These are phyloP conservation scores for Skeletonema menzelii DNA, from an alignment of 108 stramenopile species.

Conservation along the genomic window DNA sequence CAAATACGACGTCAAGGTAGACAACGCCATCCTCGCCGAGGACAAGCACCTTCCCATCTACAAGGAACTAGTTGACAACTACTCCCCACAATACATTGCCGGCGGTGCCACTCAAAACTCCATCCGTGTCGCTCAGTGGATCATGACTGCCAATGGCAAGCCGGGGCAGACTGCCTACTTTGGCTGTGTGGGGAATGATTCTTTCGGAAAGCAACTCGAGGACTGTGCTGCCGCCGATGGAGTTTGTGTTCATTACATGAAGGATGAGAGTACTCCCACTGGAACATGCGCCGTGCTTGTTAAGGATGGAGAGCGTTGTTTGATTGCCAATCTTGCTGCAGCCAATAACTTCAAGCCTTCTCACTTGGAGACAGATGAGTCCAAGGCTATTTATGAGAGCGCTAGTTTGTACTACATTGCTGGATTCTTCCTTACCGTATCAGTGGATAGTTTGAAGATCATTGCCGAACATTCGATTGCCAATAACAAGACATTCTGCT, in stretches of 20 bases:
- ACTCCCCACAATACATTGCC: conserved; percentile 94
- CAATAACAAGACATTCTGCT: conserved; percentile 90
- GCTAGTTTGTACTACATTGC: conserved; percentile 94
- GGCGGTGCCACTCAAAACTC: conserved; percentile 99
- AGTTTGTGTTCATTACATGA: conserved; percentile 95
- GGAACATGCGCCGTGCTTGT: conserved; percentile 99
- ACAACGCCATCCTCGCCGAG: conserved; percentile 98
- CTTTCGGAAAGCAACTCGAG: conserved; percentile 79
- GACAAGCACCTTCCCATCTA: conserved; percentile 95
- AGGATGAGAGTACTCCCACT: conserved; percentile 91
- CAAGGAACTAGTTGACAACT: conserved; percentile 88
- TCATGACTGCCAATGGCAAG: conserved; percentile 68
- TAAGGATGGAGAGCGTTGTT: conserved; percentile 91
- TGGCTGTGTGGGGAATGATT: conserved; percentile 95
- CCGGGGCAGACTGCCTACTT: conserved; percentile 82
- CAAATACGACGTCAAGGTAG: conserved; percentile 94
- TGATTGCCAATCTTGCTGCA: conserved; percentile 97
- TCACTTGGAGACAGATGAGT: conserved; percentile 92
- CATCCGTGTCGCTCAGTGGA: conserved; percentile 99
- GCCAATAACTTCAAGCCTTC: conserved; percentile 97
- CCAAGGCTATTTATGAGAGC: conserved; percentile 88
- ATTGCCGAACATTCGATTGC: conserved; percentile 92
- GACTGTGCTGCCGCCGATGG: conserved; percentile 93
- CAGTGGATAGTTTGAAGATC: conserved; percentile 86
- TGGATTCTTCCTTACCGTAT: conserved; percentile 99